These are phyloP conservation scores for Chenopodium suecicum DNA, from an alignment of 148 eudicot species.

Conservation along the genomic window DNA sequence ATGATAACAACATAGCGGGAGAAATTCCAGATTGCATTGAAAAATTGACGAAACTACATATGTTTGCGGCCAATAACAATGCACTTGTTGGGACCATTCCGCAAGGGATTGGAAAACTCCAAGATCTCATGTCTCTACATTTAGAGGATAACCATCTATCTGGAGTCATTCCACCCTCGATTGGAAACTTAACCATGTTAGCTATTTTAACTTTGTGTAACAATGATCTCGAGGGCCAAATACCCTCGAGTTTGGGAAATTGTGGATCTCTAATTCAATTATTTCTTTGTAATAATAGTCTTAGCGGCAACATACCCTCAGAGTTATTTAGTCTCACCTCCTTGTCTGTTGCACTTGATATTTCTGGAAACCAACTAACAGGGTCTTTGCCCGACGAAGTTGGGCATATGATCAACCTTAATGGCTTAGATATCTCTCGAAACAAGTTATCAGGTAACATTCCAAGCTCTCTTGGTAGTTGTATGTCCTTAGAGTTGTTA, in stretches of 20 bases:
- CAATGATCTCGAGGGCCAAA: constrained; percentile 32
- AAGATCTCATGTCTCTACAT: background rate
- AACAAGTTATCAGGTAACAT: constrained; percentile 37
- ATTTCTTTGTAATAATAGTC: constrained; percentile 24
- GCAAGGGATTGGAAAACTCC: constrained; percentile 29
- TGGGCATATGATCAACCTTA: constrained; percentile 25
- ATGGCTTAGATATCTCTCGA: background rate
- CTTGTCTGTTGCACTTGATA: background rate
- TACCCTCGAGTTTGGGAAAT: constrained; percentile 37
- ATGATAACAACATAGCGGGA: constrained; percentile 25
- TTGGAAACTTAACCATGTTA: constrained; percentile 32
- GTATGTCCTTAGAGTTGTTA: constrained; percentile 15
- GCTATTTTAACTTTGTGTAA: too few species aligned
- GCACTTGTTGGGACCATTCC: constrained; percentile 36
- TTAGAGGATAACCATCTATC: constrained; percentile 26
- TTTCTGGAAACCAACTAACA: constrained; percentile 25
- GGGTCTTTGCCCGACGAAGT: constrained; percentile 33
- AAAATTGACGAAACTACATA: constrained; percentile 21
- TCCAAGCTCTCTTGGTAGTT: constrained; percentile 29
- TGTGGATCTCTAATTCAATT: constrained; percentile 25
- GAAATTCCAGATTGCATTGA: constrained; percentile 27
- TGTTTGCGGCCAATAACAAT: background rate
- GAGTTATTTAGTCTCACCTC: constrained; percentile 21
- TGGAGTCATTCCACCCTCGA: constrained; percentile 34
- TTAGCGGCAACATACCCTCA: constrained; percentile 34